Evolutionary conservation across 495 filamentous ascomycete species (phyloP), one percentile per base, ranked within the genome.

Genomic region (Oidiodendron maius): DNA sequence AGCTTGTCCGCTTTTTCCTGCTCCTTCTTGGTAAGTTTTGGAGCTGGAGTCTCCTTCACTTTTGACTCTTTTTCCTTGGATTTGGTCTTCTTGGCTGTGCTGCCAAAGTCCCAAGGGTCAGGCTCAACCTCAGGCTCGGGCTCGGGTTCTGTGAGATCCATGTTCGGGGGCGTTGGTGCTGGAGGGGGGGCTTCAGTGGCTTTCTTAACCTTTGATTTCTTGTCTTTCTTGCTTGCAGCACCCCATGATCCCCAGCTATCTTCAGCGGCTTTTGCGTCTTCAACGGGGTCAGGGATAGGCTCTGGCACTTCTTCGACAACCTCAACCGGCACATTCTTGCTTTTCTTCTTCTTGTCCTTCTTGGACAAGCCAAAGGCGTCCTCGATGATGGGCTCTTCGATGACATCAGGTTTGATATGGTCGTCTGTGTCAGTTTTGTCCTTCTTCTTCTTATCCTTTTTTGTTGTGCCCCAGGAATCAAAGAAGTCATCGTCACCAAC

Each of bases 331-430:
- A 57, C 40, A 21, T 66, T 70, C 52, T 67, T 68, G 39, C 50
- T 28, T 50, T 66, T 66, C 25, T 71, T 72, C 54, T 71, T 72
- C 39, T 63, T 64, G 23, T 64, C 58, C 46, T 68, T 71, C 38
- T 64, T 65, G 23, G 58, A 44, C 2, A 53, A 28, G 13, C 58
- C 67, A 69, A 66, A 71, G n/a, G 56, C 52, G 45, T 73, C 68
- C 18, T 71, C 66, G 4, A 57, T 50, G 28, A 63, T 66, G 15
- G 68, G 70, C 45, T 75, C 69, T 46, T 74, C 70, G 41, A 70
- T 68, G 5, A 60, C 57, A 48, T 72, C 72, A 6, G 66, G 67
- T 53, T 70, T 71, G 39, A 68, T 56, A 17, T 48, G 56, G n/a
- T 48, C 40, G 13, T 50, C 42, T 12, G 45, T 32, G 11, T 50